Evolutionary conservation across 768 basidiomycete species (phyloP), one percentile per base, ranked within the genome.

Genomic region (Tylopilus sp.): DNA sequence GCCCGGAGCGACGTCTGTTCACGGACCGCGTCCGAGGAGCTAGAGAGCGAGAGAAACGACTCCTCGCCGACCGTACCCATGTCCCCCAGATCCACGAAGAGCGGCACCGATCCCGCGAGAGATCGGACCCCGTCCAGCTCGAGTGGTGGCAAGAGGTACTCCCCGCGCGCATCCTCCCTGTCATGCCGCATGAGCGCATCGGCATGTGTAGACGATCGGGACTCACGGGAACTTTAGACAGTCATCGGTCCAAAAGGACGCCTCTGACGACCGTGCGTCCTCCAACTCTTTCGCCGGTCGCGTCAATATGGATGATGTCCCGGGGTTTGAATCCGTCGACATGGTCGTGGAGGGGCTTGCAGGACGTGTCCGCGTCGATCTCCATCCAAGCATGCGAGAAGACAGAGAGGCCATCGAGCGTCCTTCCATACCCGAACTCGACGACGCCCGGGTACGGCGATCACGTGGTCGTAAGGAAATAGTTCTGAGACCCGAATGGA

Each of bases 11-110:
- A n/a, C n/a, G n/a, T n/a, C n/a, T n/a, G n/a, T n/a, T n/a, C n/a
- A n/a, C n/a, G n/a, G n/a, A n/a, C n/a, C n/a, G n/a, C n/a, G n/a
- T n/a, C n/a, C n/a, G n/a, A n/a, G n/a, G n/a, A n/a, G 37, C 69
- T 72, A 19, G 68, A 63, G 41, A 78, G 53, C 8, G 74, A 76
- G 40, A 78, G 70, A 61, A 75, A 77, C 13, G 76, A 76, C 47
- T 76, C 75, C 33, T 75, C 75, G 25, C 60, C 65, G 53, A 66
- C 71, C 10, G 69, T 64, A 33, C 74, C 72, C 26, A 46, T 31
- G 17, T 65, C 60, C 8, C 70, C 63, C 41, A 73, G 58, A 34
- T 76, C 74, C 41, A 76, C 72, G 60, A 78, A 79, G 58, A 76
- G 73, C 11, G 80, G 74, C 45, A 67, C 72, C 21, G 78, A 73